phyloP scores from a whole-genome alignment of 2,329 filamentous ascomycete species.

The Ophiognomonia clavigignenti-juglandacearum region DNA sequence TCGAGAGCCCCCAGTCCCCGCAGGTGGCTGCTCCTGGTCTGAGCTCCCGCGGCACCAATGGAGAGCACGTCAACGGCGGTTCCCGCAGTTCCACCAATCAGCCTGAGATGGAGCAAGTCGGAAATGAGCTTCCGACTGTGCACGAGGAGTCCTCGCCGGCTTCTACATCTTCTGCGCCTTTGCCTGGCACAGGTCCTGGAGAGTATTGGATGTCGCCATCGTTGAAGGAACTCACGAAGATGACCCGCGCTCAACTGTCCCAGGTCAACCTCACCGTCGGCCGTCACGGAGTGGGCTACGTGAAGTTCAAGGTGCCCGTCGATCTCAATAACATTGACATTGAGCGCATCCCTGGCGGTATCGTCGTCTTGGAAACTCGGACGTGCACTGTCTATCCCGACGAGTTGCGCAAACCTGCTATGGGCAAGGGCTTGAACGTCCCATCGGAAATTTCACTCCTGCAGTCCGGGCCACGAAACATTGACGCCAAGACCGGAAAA shows the following conservation, averaged over 20 bases:
- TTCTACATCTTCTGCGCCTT: conserved; percentile 46
- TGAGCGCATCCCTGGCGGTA: conserved; percentile 70
- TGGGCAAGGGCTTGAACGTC: conserved; percentile 87
- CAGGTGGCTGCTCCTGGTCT: conserved; percentile 35
- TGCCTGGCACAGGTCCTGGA: conserved; percentile 21
- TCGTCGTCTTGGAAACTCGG: conserved; percentile 72
- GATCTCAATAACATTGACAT: conserved; percentile 77
- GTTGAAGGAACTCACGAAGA: conserved; percentile 67
- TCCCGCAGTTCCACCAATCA: conserved; percentile 16
- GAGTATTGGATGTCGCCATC: conserved; percentile 81
- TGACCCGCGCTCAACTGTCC: conserved; percentile 76
- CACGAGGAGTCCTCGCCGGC: conserved; percentile 60
- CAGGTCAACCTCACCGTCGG: conserved; percentile 78
- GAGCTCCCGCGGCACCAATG: too few relatives aligned
- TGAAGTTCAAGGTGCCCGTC: conserved; percentile 76
- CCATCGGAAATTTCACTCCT: conserved; percentile 82
- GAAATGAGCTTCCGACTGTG: conserved; percentile 74
- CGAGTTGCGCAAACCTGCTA: conserved; percentile 70
- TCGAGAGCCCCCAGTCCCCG: conserved; percentile 35
- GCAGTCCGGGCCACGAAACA: conserved; percentile 83
- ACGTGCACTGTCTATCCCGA: conserved; percentile 85
- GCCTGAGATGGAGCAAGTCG: conserved; percentile 64
- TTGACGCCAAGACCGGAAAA: conserved; percentile 48
- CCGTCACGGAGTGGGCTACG: conserved; percentile 72
- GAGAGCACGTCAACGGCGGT: conserved; percentile 36